Conservation (phyloP, 345 rosid species). For the Linum tenue region DNA sequence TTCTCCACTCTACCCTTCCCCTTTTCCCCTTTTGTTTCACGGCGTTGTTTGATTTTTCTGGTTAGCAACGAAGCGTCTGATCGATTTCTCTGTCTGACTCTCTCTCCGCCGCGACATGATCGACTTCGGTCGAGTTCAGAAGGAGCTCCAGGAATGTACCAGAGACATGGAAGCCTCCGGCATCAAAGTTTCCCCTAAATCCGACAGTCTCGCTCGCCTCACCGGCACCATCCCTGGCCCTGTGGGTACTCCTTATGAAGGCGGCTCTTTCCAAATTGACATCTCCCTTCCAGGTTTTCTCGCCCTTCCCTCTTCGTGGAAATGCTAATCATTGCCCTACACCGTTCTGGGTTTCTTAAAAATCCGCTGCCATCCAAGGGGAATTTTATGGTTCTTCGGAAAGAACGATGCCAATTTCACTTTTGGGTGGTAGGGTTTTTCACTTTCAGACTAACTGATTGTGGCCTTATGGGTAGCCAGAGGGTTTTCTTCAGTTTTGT, state of each 20-base stretch:
- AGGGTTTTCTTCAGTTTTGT: neutral
- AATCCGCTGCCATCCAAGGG: neutral
- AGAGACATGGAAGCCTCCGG: constrained; percentile 61
- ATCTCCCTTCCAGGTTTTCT: constrained; percentile 62
- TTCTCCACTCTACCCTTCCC: too few species aligned
- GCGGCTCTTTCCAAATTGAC: constrained; percentile 79
- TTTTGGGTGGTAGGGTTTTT: neutral
- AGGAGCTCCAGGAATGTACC: constrained; percentile 86
- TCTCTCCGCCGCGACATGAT: constrained; percentile 29
- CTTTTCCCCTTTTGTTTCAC: too few species aligned
- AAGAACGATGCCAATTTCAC: neutral
- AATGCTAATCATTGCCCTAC: neutral
- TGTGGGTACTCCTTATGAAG: constrained; percentile 81
- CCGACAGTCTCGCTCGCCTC: constrained; percentile 64
- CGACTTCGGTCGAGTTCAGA: constrained; percentile 76
- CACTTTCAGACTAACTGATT: neutral
- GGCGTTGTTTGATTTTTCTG: too few species aligned
- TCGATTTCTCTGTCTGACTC: too few species aligned
- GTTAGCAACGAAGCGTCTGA: too few species aligned
- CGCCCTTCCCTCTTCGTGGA: neutral
- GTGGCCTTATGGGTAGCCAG: neutral
- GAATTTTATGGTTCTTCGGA: neutral
- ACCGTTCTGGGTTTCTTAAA: neutral
- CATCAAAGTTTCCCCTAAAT: constrained; percentile 58
- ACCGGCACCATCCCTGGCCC: constrained; percentile 88